Evolutionary conservation across 148 eudicot species (phyloP), one percentile per base, ranked within the genome.

Genomic region (Rhododendron mucronatum): DNA sequence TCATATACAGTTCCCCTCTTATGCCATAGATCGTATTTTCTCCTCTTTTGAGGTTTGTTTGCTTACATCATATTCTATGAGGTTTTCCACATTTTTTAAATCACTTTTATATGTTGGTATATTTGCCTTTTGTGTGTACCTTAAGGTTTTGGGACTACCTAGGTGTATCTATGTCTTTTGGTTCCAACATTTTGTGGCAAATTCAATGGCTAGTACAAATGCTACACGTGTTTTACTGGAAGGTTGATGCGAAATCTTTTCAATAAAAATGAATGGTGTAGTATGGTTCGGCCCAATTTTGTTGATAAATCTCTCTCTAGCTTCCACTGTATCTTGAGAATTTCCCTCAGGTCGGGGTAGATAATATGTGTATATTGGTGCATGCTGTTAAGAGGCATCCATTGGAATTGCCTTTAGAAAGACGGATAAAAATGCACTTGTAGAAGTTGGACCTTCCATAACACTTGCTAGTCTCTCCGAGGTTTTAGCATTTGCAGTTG

Each of bases 311-410:
- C 65, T 69, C 16, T 74, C 48, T 33, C 80, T 73, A 15, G 76
- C 9, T 39, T 37, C 82, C 21, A 26, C 21, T 51, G 7, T 20
- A 48, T 69, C 84, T 74, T 21, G 39, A 71, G 20, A 23, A 74
- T 44, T 78, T 39, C 10, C 44, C 83, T 79, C 92, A 97, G 98
- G 99, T 97, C 86, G 99, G 98, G 84, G 99, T 97, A 78, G 99
- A 97, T 89, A 97, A 97, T 88, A 97, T 95, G 98, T 97, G 99
- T 88, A 97, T 97, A 84, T 87, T 97, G 91, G 99, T 97, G 45
- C 93, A 97, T 87, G 95, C 99, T 50, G 99, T 92, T 85, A 97
- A 97, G 89, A 88, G 98, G 88, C 99, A 97, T 87, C 93, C 94
- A 79, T 84, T 88, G 85, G 98, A 95, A 75, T 83, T 95, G 88